Base-by-base conservation (phyloP, 2,329 filamentous ascomycete genomes). In the Calycina herbarum region DNA sequence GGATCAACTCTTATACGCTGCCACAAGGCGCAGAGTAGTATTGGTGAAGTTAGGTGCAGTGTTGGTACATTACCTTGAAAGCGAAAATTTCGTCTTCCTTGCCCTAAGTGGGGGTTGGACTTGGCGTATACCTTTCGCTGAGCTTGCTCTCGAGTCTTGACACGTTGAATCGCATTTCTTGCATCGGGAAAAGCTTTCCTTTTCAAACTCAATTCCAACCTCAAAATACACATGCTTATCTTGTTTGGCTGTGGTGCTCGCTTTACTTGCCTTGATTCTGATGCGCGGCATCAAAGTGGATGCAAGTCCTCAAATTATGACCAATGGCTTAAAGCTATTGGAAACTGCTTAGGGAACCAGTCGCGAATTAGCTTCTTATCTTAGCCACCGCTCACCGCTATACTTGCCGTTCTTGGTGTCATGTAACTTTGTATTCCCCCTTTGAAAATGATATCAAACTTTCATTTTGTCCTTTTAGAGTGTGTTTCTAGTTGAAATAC, bases 391-490 rank as follows among this genome's bases (percentile, higher is more conserved):
- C 17, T 51, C 45, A 51, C 45, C 45, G 45, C 45, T 51, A 51
- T 51, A 51, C n/a, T 51, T 51, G 45, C 45, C 20, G n/a, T 51
- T 24, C 3, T 24, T 24, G 11, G 45, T 51, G 6, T 3, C 45
- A 24, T 24, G 10, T 2, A 5, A 24, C n/a, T 24, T 51, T 20
- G n/a, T 3, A 51, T 20, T 51, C n/a, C 45, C 45, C 27, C 45
- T 24, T 51, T 51, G 45, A 51, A 51, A 51, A 24, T 11, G n/a
- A 51, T 27, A 51, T 51, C n/a, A 51, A 51, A 24, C 45, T 51
- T 51, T 51, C 45, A 17, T n/a, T 45, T 17, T 45, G 42, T 8
- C n/a, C 42, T 11, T 11, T 11, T 7, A 24, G n/a, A 51, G 6
- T 24, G n/a, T 27, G n/a, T 3, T n/a, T 48, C 7, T 51, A 33